Conservation (phyloP, 306 rosid species). For the Medicago arabica region DNA sequence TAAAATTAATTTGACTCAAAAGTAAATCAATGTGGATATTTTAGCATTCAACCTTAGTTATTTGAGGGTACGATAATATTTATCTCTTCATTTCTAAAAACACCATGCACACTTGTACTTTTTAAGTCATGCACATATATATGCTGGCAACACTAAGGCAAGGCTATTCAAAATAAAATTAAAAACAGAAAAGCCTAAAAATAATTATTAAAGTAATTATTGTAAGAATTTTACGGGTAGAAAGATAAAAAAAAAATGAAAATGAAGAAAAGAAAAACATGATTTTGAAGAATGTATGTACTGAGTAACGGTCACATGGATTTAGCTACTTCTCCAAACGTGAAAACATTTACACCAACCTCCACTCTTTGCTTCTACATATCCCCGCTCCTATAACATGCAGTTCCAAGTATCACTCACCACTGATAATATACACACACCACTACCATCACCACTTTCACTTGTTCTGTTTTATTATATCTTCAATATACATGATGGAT, state of each 20-base stretch:
- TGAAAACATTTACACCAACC: constrained; percentile 86
- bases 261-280: constrained; percentile 3
- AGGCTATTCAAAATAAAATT: not conserved
- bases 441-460: constrained; percentile 8
- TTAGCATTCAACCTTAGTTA: not conserved
- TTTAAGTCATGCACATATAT: too few relatives aligned
- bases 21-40: not conserved
- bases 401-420: constrained; percentile 48
- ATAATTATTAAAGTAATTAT: not conserved
- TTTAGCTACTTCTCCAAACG: constrained; percentile 56
- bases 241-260: not conserved
- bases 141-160: too few relatives aligned
- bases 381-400: constrained; percentile 73
- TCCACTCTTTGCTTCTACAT: constrained; percentile 61
- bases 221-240: not conserved
- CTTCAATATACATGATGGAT: constrained; percentile 58
- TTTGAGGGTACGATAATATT: not conserved
- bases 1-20: not conserved
- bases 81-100: not conserved
- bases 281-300: constrained; percentile 43
- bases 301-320: constrained; percentile 77
- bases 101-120: too few relatives aligned
- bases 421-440: constrained; percentile 15
- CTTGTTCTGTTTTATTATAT: constrained; percentile 29
- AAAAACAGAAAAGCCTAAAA: not conserved